Base-by-base conservation (phyloP, 1,284 basidiomycete species). In the Grifola frondosa region DNA sequence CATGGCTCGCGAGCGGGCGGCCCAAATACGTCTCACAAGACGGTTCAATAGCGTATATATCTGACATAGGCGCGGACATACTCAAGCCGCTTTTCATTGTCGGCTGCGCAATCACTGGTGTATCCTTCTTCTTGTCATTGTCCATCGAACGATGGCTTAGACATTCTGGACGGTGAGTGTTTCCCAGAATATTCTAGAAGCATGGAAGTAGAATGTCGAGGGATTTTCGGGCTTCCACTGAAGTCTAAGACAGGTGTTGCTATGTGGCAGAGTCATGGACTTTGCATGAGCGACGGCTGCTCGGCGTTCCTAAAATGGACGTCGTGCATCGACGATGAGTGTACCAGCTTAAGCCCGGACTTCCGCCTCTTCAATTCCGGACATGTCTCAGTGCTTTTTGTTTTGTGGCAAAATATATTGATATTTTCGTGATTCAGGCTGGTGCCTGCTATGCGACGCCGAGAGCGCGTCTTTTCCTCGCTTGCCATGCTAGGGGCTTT, bases 31-130 rank as follows among this genome's bases (percentile, higher is more conserved):
- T 68, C 5, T 66, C 73, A 16, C 61, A 68, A 61, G 74, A 80
- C 24, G 75, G 75, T 25, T 65, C 60, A 5, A 78, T 88, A 40
- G 79, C 80, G 10, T 88, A 84, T 61, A 87, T 88, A 37, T 87
- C 84, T 17, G 85, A 88, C 56, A 64, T 88, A 24, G 86, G 81
- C 16, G 86, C 85, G 17, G 74, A 74, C 52, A 69, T 73, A 32
- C 66, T 89, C 24, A 88, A 88, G 58, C 86, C 86, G 6, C 69
- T 89, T 22, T 89, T 89, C 57, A 67, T 88, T 31, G 66, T 71
- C 7, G 78, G 78, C 12, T 80, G 77, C 53, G 66, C 68, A 26
- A 71, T 86, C 43, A 86, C 84, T 3, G 80, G 74, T 1, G 63
- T 75, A 1, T 69, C 73, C 0, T 85, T 88, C 61, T 67, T 85